Evolutionary conservation across 495 filamentous ascomycete genomes (phyloP).

Genomic region (Amphirosellinia nigrospora): DNA sequence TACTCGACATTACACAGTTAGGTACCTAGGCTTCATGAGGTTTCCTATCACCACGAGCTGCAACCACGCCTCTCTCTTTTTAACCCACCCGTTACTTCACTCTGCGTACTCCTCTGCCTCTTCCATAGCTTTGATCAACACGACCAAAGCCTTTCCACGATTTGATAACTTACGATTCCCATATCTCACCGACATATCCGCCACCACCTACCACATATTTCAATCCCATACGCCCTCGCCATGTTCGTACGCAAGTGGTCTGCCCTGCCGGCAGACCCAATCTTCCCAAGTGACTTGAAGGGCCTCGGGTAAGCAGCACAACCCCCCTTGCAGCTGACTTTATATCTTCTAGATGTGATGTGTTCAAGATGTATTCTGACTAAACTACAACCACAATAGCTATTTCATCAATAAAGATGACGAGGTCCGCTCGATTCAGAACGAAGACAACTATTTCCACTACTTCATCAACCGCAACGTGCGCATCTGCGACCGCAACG

Average conservation of each 20-base stretch:
- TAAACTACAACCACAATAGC: constrained; percentile 43
- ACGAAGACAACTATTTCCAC: constrained; percentile 71
- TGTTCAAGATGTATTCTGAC: constrained; percentile 22
- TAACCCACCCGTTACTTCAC: neutral
- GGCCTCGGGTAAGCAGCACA: constrained; percentile 68
- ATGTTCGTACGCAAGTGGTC: constrained; percentile 74
- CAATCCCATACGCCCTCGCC: neutral
- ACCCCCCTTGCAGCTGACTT: neutral
- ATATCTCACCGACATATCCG: neutral
- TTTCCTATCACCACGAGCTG: neutral
- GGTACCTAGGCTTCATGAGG: no score
- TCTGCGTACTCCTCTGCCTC: neutral
- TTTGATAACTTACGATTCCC: neutral
- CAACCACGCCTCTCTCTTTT: neutral
- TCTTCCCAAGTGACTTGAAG: constrained; percentile 65
- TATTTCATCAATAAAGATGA: constrained; percentile 75
- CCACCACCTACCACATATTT: neutral
- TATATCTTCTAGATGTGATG: constrained; percentile 22
- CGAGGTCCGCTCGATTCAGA: constrained; percentile 69
- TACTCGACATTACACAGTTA: neutral
- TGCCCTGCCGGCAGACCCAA: constrained; percentile 72
- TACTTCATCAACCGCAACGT: constrained; percentile 73
- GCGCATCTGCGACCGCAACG: constrained; percentile 73
- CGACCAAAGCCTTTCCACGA: neutral
- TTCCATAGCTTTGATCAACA: neutral